Evolutionary conservation across 2,329 filamentous ascomycete genomes (phyloP).

Genomic region (Paecilomyces dactylethromorphus): DNA sequence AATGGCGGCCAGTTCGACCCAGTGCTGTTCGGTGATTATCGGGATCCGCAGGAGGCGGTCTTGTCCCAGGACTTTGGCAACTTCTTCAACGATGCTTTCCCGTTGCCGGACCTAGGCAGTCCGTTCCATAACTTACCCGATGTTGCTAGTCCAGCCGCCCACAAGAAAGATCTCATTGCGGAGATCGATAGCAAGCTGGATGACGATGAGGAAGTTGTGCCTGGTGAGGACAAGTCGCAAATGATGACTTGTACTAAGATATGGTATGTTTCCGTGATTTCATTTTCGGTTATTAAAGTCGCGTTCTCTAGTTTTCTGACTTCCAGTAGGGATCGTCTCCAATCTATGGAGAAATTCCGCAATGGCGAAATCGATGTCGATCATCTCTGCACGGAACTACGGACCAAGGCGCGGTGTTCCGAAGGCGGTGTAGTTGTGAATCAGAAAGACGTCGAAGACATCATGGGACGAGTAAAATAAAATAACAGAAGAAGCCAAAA

Average conservation of each 20-base stretch:
- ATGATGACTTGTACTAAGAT: slow-evolving; percentile 84
- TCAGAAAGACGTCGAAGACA: slow-evolving; percentile 78
- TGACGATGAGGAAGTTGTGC: slow-evolving; percentile 62
- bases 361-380: slow-evolving; percentile 92
- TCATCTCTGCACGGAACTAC: slow-evolving; percentile 82
- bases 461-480: slow-evolving; percentile 48
- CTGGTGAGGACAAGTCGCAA: slow-evolving; percentile 53
- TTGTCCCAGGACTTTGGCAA: slow-evolving; percentile 66
- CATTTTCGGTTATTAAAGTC: not conserved
- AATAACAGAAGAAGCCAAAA: not conserved
- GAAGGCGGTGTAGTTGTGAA: slow-evolving; percentile 82
- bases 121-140: slow-evolving; percentile 62
- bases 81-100: slow-evolving; percentile 70
- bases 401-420: slow-evolving; percentile 93
- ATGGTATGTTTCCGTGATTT: slow-evolving; percentile 58
- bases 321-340: slow-evolving; percentile 71
- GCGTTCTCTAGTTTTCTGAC: slow-evolving; percentile 34
- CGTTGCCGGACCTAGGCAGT: slow-evolving; percentile 67
- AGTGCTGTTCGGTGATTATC: slow-evolving; percentile 83
- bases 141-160: slow-evolving; percentile 21
- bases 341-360: slow-evolving; percentile 79
- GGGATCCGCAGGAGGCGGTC: slow-evolving; percentile 80
- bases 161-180: slow-evolving; percentile 66
- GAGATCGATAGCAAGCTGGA: slow-evolving; percentile 67
- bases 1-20: slow-evolving; percentile 86